Evolutionary conservation across 768 basidiomycete genomes (phyloP).

Genomic region (Kondoa subrosea): DNA sequence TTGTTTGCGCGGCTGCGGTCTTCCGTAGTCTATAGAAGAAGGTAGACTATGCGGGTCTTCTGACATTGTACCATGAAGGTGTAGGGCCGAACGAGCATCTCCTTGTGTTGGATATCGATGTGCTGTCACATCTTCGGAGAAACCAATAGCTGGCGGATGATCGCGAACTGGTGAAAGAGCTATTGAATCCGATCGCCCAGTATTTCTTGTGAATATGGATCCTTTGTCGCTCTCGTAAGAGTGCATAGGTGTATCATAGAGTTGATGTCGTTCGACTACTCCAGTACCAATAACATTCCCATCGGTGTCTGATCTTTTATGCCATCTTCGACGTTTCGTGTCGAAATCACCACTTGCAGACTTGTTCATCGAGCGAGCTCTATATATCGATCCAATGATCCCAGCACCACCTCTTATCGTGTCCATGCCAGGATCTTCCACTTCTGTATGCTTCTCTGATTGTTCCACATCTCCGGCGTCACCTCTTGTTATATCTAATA

Average conservation of each 20-base stretch:
- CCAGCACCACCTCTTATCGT: conserved; percentile 81
- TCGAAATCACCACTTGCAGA: conserved; percentile 17
- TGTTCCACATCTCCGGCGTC: conserved; percentile 52
- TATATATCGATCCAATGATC: conserved; percentile 72
- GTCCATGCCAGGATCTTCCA: conserved; percentile 86
- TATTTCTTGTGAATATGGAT: not conserved
- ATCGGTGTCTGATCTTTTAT: not conserved
- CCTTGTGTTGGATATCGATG: conserved; percentile 17
- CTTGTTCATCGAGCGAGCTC: conserved; percentile 24
- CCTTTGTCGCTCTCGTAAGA: not conserved
- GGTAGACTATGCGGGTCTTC: too few species aligned
- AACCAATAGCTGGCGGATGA: conserved; percentile 10
- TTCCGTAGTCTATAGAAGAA: too few species aligned
- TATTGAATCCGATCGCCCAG: conserved; percentile 10
- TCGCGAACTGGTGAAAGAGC: conserved; percentile 10
- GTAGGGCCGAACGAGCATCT: conserved; percentile 9
- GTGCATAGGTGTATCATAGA: conserved; percentile 18
- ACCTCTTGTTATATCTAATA: conserved; percentile 59
- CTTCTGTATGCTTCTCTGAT: conserved; percentile 44
- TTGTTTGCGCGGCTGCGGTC: not conserved
- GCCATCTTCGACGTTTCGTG: not conserved
- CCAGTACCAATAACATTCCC: conserved; percentile 8
- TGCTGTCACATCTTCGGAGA: conserved; percentile 15
- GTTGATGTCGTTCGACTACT: conserved; percentile 15
- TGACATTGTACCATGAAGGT: conserved; percentile 6